Conservation (phyloP, 768 basidiomycete species). For the Strobilomyces dryophilus region DNA sequence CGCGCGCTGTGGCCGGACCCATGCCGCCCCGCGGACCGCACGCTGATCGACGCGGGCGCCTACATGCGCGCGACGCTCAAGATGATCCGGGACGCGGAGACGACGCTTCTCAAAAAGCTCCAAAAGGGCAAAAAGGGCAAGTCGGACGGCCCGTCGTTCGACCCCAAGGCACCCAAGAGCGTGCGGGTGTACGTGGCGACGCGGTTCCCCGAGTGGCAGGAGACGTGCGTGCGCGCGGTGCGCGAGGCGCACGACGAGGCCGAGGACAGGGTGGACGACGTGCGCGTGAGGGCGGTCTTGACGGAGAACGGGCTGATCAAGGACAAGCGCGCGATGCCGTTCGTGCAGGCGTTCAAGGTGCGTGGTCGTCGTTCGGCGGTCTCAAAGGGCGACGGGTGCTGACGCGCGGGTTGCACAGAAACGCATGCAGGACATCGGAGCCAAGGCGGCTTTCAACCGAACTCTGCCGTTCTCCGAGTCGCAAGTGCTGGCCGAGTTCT, state of each 20-base stretch:
- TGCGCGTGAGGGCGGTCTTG: constrained; percentile 64
- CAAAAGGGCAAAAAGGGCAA: constrained; percentile 69
- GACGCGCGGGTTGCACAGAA: constrained; percentile 44
- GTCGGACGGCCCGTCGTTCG: constrained; percentile 50
- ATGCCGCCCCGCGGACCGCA: constrained; percentile 52
- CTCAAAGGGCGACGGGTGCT: not conserved
- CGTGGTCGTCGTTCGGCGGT: constrained; percentile 9
- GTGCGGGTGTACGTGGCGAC: constrained; percentile 90
- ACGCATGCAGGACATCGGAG: constrained; percentile 75
- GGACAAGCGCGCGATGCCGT: constrained; percentile 96
- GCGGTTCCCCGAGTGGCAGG: constrained; percentile 92
- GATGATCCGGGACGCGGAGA: constrained; percentile 86
- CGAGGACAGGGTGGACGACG: constrained; percentile 75
- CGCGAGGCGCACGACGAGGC: constrained; percentile 59
- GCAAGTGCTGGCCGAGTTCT: constrained; percentile 61
- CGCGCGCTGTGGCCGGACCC: constrained; percentile 79
- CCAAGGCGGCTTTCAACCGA: constrained; percentile 76
- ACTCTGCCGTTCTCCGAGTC: constrained; percentile 80
- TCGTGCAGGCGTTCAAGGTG: constrained; percentile 91
- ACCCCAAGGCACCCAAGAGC: constrained; percentile 80
- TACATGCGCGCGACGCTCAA: constrained; percentile 94
- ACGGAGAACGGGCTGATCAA: constrained; percentile 78
- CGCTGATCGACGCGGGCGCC: constrained; percentile 63
- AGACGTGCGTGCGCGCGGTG: constrained; percentile 70
- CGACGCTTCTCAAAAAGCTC: constrained; percentile 71